Conservation (phyloP, 768 basidiomycete genomes). For the Clavaria fumosa region DNA sequence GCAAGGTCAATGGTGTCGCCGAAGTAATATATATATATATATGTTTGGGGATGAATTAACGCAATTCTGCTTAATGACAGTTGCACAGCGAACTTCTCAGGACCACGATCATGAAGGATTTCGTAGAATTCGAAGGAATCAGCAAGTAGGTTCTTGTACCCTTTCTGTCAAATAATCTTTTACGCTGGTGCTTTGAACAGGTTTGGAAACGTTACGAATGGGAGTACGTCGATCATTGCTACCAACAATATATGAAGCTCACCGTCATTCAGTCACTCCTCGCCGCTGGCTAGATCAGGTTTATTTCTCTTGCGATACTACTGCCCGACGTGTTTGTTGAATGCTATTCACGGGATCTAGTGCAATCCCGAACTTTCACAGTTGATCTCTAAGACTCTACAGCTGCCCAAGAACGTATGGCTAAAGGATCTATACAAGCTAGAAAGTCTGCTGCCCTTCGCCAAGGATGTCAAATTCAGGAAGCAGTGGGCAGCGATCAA, state of each 20-base stretch:
- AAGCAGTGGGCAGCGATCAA: slow-evolving; percentile 75
- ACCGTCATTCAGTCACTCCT: slow-evolving; percentile 48
- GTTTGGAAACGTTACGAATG: slow-evolving; percentile 88
- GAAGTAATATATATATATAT: slow-evolving; percentile 37
- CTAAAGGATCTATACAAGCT: slow-evolving; percentile 71
- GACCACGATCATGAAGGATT: slow-evolving; percentile 77
- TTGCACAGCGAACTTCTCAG: slow-evolving; percentile 82
- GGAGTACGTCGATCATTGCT: slow-evolving; percentile 32
- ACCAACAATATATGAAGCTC: too few relatives aligned
- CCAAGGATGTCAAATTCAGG: slow-evolving; percentile 62
- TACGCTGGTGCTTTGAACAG: slow-evolving; percentile 17
- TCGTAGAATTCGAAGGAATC: slow-evolving; percentile 81
- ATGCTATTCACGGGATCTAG: slow-evolving; percentile 10
- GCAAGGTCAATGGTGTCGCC: slow-evolving; percentile 91
- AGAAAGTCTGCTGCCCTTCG: slow-evolving; percentile 55
- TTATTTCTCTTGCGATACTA: not conserved
- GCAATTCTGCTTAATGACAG: slow-evolving; percentile 16
- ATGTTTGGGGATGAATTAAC: too few relatives aligned
- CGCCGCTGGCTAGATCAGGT: slow-evolving; percentile 85
- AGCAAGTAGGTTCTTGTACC: slow-evolving; percentile 43
- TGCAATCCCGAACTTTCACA: slow-evolving; percentile 82
- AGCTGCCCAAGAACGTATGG: slow-evolving; percentile 64
- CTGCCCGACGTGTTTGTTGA: not conserved
- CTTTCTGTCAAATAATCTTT: slow-evolving; percentile 3
- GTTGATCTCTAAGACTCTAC: slow-evolving; percentile 74